Evolutionary conservation across 2,329 filamentous ascomycete species (phyloP).

Genomic region (Talaromyces sp.): DNA sequence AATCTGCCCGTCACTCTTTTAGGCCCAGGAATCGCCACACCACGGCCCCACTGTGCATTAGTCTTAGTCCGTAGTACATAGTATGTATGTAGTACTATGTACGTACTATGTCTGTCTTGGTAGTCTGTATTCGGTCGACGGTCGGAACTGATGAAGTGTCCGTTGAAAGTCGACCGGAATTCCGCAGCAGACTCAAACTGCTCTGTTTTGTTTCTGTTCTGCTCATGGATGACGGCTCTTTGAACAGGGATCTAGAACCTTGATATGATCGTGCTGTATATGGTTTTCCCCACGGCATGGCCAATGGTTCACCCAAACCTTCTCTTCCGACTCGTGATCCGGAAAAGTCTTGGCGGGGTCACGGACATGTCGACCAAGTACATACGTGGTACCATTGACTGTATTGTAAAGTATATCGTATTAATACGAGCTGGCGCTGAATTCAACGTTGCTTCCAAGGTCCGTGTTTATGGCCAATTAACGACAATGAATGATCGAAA

Average conservation of each 20-base stretch:
- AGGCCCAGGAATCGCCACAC: slow-evolving; percentile 2
- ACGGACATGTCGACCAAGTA: background rate
- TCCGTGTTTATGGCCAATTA: background rate
- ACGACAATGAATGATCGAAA: background rate
- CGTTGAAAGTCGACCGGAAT: background rate
- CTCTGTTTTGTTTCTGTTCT: too few species aligned
- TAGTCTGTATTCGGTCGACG: background rate
- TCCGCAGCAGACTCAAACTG: too few species aligned
- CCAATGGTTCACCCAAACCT: background rate
- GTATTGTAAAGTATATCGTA: background rate
- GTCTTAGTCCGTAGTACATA: background rate
- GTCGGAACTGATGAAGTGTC: background rate
- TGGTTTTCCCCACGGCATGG: background rate
- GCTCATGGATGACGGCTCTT: background rate
- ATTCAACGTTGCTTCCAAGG: background rate
- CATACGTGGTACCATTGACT: too few species aligned
- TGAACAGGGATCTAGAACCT: background rate
- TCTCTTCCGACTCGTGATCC: slow-evolving; percentile 2
- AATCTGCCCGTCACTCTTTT: slow-evolving; percentile 8
- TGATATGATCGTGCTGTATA: background rate
- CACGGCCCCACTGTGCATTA: slow-evolving; percentile 1
- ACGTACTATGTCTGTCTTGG: too few species aligned
- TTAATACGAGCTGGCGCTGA: background rate
- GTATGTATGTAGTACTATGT: too few species aligned
- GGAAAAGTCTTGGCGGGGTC: background rate